Evolutionary conservation across 139 green algal species (phyloP), one percentile per base, ranked within the genome.

Genomic region (Eudorina sp.): DNA sequence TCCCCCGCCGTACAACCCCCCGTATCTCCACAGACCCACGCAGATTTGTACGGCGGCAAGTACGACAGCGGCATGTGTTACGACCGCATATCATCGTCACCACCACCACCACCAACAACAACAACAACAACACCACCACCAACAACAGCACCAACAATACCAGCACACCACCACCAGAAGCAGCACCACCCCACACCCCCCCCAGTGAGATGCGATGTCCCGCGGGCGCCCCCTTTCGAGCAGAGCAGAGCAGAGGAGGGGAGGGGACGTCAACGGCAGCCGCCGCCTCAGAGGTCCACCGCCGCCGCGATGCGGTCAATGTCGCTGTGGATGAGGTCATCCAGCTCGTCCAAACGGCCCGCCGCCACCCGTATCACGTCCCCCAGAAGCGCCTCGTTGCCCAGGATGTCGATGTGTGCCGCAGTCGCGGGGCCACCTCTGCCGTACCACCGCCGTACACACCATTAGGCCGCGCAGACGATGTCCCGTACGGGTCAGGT

Each of bases 401-500:
- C 91, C 89, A 97, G 91, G 73, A 97, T 94, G 72, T 96, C 94
- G 1, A 97, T 89, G 73, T 97, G 95, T 3, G 92, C 89, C 1
- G 73, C 94, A 7, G 78, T 90, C 23, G 76, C 64, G 23, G 92
- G 92, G 3, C 94, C 95, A 19, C 90, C 93, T 74, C 91, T 96
- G 91, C 38, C n/a, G 64, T 14, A 43, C n/a, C 41, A n/a, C n/a
- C n/a, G 70, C 29, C 64, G 43, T 55, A 55, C 62, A 72, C 62
- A 34, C n/a, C n/a, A n/a, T n/a, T n/a, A n/a, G n/a, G n/a, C n/a
- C n/a, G n/a, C n/a, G n/a, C n/a, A n/a, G n/a, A n/a, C n/a, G n/a
- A n/a, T n/a, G n/a, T n/a, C n/a, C n/a, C n/a, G n/a, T n/a, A n/a
- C n/a, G n/a, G n/a, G n/a, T n/a, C n/a, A n/a, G n/a, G n/a, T n/a